A percentile compares a stretch with the other conserved stretches of the same genome.
Evolutionary conservation across 2,329 filamentous ascomycete species (phyloP).

Genomic region (Botrytis pseudocinerea): DNA sequence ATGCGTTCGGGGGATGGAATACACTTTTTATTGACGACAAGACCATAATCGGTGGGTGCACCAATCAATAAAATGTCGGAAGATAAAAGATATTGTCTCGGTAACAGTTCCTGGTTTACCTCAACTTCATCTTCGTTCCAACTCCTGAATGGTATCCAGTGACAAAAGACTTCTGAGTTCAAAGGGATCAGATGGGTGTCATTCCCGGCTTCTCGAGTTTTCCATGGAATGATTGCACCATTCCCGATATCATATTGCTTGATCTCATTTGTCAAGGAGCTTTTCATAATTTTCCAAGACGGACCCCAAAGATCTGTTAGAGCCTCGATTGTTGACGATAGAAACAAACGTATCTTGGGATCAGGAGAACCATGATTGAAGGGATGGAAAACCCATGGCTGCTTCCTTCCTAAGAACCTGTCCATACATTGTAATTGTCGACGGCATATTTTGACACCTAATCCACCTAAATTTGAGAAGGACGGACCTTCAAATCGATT

Average conservation of each 20-base stretch:
- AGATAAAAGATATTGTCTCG: neutral
- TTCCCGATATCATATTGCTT: conserved; percentile 29
- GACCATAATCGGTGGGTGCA: neutral
- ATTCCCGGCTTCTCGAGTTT: neutral
- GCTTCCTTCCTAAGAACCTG: neutral
- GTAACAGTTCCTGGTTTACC: neutral
- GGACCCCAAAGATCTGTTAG: conserved; percentile 28
- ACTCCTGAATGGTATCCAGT: conserved; percentile 1
- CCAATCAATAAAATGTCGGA: conserved; percentile 13
- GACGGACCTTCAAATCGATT: neutral
- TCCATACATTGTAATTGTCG: conserved; percentile 19
- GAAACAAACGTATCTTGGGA: neutral
- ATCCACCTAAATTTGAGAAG: neutral
- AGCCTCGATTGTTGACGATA: conserved; percentile 20
- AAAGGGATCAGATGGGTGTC: too few relatives aligned
- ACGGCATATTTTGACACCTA: neutral
- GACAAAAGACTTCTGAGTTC: conserved; percentile 1
- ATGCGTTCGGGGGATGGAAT: neutral
- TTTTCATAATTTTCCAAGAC: conserved; percentile 18
- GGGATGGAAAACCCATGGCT: conserved; percentile 15
- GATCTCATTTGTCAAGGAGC: conserved; percentile 12
- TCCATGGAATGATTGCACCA: conserved; percentile 28
- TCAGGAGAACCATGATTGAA: neutral
- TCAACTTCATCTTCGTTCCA: conserved; percentile 9
- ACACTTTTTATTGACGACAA: conserved; percentile 10